These are phyloP conservation scores for Daldinia grandis DNA, from an alignment of 495 filamentous ascomycete genomes.

Conservation along the genomic window DNA sequence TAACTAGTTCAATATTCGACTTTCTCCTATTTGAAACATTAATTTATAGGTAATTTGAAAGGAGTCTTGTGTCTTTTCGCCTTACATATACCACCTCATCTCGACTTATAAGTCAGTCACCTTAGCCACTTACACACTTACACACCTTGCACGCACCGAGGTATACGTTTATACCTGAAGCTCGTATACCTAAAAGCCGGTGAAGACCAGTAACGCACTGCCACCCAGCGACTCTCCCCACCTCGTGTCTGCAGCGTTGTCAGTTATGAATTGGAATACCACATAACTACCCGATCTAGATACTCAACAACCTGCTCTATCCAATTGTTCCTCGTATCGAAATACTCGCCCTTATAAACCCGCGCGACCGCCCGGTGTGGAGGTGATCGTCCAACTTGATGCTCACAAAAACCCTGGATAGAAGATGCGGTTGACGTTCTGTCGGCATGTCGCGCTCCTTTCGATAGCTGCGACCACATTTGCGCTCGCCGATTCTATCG, in stretches of 20 bases:
- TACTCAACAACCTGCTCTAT: constrained; percentile 10
- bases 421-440: constrained; percentile 34
- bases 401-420: constrained; percentile 13
- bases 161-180: constrained; percentile 1
- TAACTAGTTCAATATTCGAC: neutral
- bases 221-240: constrained; percentile 31
- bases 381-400: constrained; percentile 33
- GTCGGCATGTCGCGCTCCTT: constrained; percentile 29
- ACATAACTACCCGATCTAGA: constrained; percentile 24
- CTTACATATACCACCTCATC: neutral
- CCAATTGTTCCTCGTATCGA: constrained; percentile 7
- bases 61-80: neutral
- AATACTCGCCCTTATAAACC: constrained; percentile 13
- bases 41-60: neutral
- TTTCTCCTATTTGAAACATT: constrained; percentile 1
- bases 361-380: constrained; percentile 16
- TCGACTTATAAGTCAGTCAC: neutral
- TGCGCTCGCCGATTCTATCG: constrained; percentile 27
- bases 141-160: neutral
- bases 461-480: constrained; percentile 31
- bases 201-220: constrained; percentile 29
- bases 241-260: constrained; percentile 38
- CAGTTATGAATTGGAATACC: constrained; percentile 34
- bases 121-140: constrained; percentile 1
- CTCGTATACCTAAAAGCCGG: neutral